These are phyloP conservation scores for Pleurotus eryngii DNA, from an alignment of 768 basidiomycete genomes.

Conservation along the genomic window DNA sequence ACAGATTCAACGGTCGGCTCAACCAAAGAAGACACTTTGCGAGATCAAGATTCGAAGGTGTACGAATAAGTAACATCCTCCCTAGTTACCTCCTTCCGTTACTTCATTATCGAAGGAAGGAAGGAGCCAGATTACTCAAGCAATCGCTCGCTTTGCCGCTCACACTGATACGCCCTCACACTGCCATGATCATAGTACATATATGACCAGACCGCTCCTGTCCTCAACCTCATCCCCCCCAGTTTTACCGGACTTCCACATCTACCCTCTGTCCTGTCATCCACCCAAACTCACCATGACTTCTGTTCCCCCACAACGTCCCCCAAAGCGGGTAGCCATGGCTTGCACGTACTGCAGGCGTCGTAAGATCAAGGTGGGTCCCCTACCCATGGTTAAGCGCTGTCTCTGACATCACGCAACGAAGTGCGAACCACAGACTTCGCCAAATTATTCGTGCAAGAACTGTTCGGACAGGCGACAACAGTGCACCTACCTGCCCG, in stretches of 20 bases:
- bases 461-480: slow-evolving; percentile 35
- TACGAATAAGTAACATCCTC: background rate
- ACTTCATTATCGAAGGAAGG: background rate
- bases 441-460: slow-evolving; percentile 30
- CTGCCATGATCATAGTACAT: slow-evolving; percentile 3
- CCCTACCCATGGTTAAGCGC: background rate
- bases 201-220: background rate
- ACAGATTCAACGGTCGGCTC: no score
- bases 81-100: slow-evolving; percentile 5
- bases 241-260: background rate
- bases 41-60: no score
- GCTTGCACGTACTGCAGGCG: slow-evolving; percentile 54
- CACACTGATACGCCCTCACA: background rate
- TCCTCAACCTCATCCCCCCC: background rate
- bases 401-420: background rate
- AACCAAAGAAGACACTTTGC: no score
- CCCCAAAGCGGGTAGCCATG: slow-evolving; percentile 39
- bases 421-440: slow-evolving; percentile 26
- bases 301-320: slow-evolving; percentile 2
- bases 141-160: background rate
- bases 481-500: slow-evolving; percentile 40
- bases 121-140: background rate
- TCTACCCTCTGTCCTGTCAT: background rate
- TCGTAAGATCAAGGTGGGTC: slow-evolving; percentile 51
- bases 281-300: background rate